phyloP scores from a whole-genome alignment of 768 basidiomycete genomes.

The Termitomyces sp. region DNA sequence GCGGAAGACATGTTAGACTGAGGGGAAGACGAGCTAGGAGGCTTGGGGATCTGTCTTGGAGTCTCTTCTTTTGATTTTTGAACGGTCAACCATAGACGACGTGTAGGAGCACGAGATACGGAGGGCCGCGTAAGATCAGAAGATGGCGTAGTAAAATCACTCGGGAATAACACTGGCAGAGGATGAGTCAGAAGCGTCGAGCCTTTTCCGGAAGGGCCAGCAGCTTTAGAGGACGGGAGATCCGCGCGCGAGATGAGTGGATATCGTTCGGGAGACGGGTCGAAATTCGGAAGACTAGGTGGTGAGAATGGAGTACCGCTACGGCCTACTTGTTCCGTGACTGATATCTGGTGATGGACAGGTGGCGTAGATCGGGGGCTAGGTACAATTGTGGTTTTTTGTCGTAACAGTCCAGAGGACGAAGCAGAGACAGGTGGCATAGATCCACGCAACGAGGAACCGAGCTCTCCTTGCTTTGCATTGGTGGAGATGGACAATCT shows the following conservation, averaged over 20 bases:
- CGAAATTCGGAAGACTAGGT: background rate
- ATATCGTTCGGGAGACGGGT: background rate
- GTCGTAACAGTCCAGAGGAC: slow-evolving; percentile 5
- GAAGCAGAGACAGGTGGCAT: background rate
- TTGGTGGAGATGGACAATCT: background rate
- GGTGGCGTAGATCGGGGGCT: background rate
- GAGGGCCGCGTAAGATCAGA: background rate
- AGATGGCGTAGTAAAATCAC: background rate
- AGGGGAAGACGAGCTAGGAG: background rate
- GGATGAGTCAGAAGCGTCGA: background rate
- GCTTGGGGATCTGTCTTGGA: background rate
- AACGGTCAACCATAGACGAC: background rate
- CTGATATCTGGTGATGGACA: background rate
- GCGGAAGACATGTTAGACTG: background rate
- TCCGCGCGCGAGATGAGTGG: background rate
- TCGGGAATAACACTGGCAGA: background rate
- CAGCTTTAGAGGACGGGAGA: background rate
- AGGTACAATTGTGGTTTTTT: slow-evolving; percentile 2
- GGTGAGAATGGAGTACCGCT: background rate
- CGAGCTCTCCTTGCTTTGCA: background rate
- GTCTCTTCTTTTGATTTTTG: background rate
- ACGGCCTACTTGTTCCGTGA: background rate
- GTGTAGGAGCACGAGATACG: background rate
- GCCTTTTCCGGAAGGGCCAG: background rate
- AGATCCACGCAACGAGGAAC: background rate